Evolutionary conservation across 345 rosid genomes (phyloP).

Genomic region (Leavenworthia alabamica): DNA sequence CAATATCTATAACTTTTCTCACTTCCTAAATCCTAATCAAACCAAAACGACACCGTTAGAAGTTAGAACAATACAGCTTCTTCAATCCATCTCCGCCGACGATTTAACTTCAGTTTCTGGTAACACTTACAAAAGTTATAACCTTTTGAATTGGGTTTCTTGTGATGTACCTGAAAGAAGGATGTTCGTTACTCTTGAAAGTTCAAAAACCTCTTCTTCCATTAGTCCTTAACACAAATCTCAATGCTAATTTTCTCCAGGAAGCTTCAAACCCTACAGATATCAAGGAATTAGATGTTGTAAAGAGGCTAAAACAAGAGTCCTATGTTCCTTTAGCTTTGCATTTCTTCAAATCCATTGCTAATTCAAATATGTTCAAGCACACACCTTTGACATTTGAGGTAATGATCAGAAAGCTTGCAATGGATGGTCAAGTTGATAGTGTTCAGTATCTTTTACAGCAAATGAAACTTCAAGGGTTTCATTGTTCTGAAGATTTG

Average conservation of each 20-base stretch:
- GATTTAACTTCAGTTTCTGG: background rate
- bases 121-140: background rate
- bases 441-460: conserved; percentile 75
- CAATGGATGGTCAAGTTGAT: conserved; percentile 44
- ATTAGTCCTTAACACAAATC: conserved; percentile 41
- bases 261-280: conserved; percentile 13
- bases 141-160: background rate
- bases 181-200: conserved; percentile 47
- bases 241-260: conserved; percentile 25
- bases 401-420: conserved; percentile 59
- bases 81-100: background rate
- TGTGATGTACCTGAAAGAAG: conserved; percentile 46
- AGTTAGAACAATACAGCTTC: too few species aligned
- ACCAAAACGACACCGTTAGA: too few species aligned
- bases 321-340: conserved; percentile 42
- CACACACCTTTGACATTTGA: conserved; percentile 67
- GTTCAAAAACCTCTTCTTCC: conserved; percentile 41
- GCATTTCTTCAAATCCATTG: conserved; percentile 51
- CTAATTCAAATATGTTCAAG: conserved; percentile 56
- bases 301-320: conserved; percentile 45
- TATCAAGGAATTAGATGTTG: conserved; percentile 46
- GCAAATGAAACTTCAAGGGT: conserved; percentile 84
- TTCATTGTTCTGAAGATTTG: conserved; percentile 55
- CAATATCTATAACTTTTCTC: background rate
- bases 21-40: background rate